Percentiles rank a stretch among this genome's conserved stretches.
Evolutionary conservation across 768 basidiomycete species (phyloP).

Genomic region (Lyophyllum decastes): DNA sequence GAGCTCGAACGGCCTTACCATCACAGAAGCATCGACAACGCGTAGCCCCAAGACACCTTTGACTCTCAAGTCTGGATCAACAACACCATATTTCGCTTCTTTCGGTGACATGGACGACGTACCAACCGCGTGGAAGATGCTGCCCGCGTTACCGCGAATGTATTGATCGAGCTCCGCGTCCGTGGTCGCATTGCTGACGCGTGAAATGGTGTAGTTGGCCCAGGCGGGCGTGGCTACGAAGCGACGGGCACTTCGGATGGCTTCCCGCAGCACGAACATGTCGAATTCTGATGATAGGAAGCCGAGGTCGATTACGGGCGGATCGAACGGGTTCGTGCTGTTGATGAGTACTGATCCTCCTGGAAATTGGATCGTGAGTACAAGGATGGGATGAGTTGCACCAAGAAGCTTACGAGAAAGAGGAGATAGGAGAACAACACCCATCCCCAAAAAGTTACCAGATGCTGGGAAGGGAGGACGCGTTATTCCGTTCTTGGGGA

Average conservation of each 20-base stretch:
- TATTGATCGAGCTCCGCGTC: not conserved
- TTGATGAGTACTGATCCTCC: too few relatives aligned
- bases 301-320: slow-evolving; percentile 47
- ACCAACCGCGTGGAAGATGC: not conserved
- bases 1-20: not conserved
- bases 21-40: slow-evolving; percentile 7
- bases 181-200: not conserved
- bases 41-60: slow-evolving; percentile 5
- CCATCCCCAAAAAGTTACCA: not conserved
- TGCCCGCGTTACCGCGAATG: too few relatives aligned
- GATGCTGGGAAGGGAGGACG: not conserved
- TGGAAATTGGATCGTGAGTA: too few relatives aligned
- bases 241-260: slow-evolving; percentile 5
- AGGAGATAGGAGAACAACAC: not conserved
- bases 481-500: not conserved
- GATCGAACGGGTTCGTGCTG: slow-evolving; percentile 34
- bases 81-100: slow-evolving; percentile 4
- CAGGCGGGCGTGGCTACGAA: too few relatives aligned
- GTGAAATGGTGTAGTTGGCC: too few relatives aligned
- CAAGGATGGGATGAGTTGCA: too few relatives aligned
- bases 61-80: slow-evolving; percentile 6
- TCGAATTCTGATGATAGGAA: slow-evolving; percentile 32
- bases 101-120: slow-evolving; percentile 4
- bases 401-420: too few relatives aligned
- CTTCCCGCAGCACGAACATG: slow-evolving; percentile 24